phyloP scores from a whole-genome alignment of 2,329 filamentous ascomycete genomes.

The Cladosporium sp. region DNA sequence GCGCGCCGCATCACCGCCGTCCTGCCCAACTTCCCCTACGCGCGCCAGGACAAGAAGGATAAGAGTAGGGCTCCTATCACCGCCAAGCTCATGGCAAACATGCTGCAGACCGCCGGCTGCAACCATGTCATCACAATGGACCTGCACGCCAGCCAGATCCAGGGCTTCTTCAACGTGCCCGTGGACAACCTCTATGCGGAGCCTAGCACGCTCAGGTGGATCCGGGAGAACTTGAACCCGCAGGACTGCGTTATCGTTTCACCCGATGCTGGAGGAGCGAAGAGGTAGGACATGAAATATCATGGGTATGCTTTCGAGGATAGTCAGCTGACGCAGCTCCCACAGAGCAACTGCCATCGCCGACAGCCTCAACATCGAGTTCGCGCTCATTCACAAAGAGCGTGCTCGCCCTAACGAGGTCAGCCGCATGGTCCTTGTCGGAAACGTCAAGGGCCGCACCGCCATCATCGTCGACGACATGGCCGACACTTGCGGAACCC shows the following conservation, averaged over 20 bases:
- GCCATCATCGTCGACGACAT: conserved; percentile 98
- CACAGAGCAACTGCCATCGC: conserved; percentile 83
- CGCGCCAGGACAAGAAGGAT: conserved; percentile 97
- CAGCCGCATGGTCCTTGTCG: conserved; percentile 92
- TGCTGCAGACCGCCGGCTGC: conserved; percentile 92
- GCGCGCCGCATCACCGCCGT: conserved; percentile 93
- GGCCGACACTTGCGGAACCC: conserved; percentile 92
- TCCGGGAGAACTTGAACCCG: conserved; percentile 78
- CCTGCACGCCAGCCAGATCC: conserved; percentile 88
- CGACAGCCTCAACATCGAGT: conserved; percentile 84
- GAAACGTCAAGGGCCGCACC: conserved; percentile 85
- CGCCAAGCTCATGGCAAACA: conserved; percentile 93
- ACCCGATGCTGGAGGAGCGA: conserved; percentile 91
- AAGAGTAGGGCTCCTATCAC: conserved; percentile 94
- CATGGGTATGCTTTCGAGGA: not conserved
- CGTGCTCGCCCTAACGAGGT: conserved; percentile 89
- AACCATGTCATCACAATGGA: conserved; percentile 97
- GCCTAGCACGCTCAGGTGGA: conserved; percentile 88
- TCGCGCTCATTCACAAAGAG: conserved; percentile 97
- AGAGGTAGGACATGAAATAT: conserved; percentile 58
- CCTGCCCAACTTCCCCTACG: conserved; percentile 95
- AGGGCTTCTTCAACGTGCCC: conserved; percentile 90
- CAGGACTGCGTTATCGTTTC: conserved; percentile 91
- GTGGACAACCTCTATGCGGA: conserved; percentile 88
- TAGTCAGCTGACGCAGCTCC: conserved; percentile 23